These are phyloP conservation scores for Tetraselmis chui DNA, from an alignment of 139 green algal species.

Conservation along the genomic window DNA sequence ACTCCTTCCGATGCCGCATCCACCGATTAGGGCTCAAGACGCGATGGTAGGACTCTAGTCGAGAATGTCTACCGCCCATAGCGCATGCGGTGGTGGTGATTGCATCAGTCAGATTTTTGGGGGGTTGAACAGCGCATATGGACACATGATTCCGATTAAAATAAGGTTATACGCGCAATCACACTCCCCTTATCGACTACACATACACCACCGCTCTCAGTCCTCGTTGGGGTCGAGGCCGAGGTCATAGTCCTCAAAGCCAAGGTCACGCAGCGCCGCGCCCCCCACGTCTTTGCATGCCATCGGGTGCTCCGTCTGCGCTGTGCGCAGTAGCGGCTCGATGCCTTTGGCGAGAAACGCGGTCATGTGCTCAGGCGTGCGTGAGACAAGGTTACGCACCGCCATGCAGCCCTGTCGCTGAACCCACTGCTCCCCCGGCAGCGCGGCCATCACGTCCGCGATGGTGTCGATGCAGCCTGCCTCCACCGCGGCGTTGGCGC, in stretches of 20 bases:
- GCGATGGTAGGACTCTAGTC: neutral
- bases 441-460: conserved; percentile 19
- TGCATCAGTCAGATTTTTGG: too few species aligned
- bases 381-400: conserved; percentile 70
- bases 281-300: conserved; percentile 64
- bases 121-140: too few species aligned
- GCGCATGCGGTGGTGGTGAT: too few species aligned
- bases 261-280: conserved; percentile 78
- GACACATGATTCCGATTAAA: too few species aligned
- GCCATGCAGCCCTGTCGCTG: conserved; percentile 65
- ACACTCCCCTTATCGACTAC: too few species aligned
- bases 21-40: neutral
- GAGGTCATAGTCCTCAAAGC: conserved; percentile 71
- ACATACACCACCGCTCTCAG: too few species aligned
- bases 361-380: conserved; percentile 54
- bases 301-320: conserved; percentile 37
- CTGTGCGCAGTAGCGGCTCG: conserved; percentile 51
- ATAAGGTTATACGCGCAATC: too few species aligned
- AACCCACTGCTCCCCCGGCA: conserved; percentile 8
- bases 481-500: conserved; percentile 29
- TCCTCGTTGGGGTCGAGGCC: neutral
- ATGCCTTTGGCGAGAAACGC: conserved; percentile 48
- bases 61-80: too few species aligned
- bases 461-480: conserved; percentile 36
- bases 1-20: neutral